Base-by-base conservation (phyloP, 1,139 yeast genomes). In the Magnusiomyces ingens region DNA sequence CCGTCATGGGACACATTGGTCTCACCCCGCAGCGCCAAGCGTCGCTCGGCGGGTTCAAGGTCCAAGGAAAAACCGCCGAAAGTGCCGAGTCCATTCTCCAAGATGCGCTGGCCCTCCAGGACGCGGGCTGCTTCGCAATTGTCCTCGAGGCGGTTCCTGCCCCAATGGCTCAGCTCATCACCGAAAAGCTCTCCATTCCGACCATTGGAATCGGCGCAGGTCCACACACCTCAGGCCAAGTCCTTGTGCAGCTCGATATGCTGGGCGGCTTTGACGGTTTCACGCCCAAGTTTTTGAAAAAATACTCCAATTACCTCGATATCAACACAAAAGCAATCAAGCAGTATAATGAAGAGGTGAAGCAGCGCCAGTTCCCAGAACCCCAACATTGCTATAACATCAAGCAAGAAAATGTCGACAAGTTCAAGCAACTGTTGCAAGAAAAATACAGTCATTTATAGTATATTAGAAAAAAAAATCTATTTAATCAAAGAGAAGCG, bases 131-230 rank as follows among this genome's bases (percentile, higher is more conserved):
- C 19, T 86, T 87, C 62, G 68, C 84, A 44, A 66, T 90, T 1
- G 82, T 93, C 1, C 67, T 93, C 11, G 99, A 93, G 64, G 95
- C 97, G 52, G 78, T 93, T 10, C 99, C 99, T 2, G 80, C 80
- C 54, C 77, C 77, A 56, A 71, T 93, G n/a, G 93, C 93, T 0
- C 69, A 74, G 48, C 72, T 73, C 55, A 80, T 93, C 45, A 86
- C 97, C 0, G 65, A 74, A 1, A 71, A 73, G 32, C 68, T 90
- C 35, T 55, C 67, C 0, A 74, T 91, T 1, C 98, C 99, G 0
- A 88, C 95, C 1, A 90, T 93, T 59, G 98, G 99, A 5, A 93
- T 93, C 52, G 99, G 99, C 5, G 97, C 98, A 0, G 98, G 99
- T 0, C 81, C 84, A 18, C 71, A 71, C 12, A 84, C 93, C 15